These are phyloP conservation scores for Apophysomyces variabilis DNA, from an alignment of 371 early-diverging fungal genomes.

Conservation along the genomic window DNA sequence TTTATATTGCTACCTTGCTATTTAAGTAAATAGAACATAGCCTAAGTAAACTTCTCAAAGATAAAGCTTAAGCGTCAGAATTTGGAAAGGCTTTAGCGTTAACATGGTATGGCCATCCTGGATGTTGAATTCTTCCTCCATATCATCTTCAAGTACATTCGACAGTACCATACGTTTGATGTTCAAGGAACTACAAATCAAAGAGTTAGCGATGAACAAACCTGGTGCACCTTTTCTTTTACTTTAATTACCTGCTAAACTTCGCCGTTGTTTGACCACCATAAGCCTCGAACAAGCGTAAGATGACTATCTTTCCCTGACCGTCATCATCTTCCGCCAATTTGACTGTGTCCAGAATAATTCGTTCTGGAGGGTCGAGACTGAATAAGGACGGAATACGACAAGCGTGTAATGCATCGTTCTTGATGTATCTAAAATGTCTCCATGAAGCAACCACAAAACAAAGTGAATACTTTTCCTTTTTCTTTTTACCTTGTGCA, in stretches of 20 bases:
- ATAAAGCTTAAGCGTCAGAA: constrained; percentile 49
- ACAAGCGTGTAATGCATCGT: not conserved
- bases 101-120: constrained; percentile 14
- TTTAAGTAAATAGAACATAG: too few relatives aligned
- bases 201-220: too few relatives aligned
- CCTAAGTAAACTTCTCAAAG: not conserved
- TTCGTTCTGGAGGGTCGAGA: constrained; percentile 47
- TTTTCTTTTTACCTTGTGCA: constrained; percentile 49
- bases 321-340: constrained; percentile 75
- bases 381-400: constrained; percentile 31
- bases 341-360: constrained; percentile 90
- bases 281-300: constrained; percentile 90
- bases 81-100: constrained; percentile 54
- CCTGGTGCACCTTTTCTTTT: not conserved
- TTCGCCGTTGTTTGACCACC: constrained; percentile 81
- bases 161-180: constrained; percentile 39
- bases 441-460: not conserved
- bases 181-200: constrained; percentile 31
- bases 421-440: constrained; percentile 6
- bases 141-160: constrained; percentile 57
- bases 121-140: constrained; percentile 9
- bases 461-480: constrained; percentile 19
- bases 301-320: constrained; percentile 54
- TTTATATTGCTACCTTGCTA: too few relatives aligned
- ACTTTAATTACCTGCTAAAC: constrained; percentile 58